Evolutionary conservation across 257 asterid species (phyloP), one percentile per base, ranked within the genome.

Genomic region (Nicotiana undulata): DNA sequence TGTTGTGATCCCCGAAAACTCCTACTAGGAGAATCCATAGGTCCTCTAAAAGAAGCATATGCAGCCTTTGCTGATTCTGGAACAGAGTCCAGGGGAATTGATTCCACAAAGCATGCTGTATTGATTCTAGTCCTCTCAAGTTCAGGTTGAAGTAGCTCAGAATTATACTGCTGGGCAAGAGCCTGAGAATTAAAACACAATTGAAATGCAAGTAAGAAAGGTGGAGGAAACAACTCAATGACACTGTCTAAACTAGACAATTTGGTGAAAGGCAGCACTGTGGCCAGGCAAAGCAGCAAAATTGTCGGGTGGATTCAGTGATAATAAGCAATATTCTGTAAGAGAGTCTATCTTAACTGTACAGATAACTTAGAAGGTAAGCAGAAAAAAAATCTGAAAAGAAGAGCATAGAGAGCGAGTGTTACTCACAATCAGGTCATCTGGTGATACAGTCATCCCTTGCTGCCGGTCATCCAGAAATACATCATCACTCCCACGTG

Each of bases 21-120:
- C 83, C 96, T 90, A 84, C 89, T 93, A 82, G 86, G 81, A 4
- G 94, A 84, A 66, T 92, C 79, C 79, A 74, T 5, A 49, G 79
- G 16, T 74, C 44, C 98, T 80, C 97, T 88, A 51, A 92, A 96
- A 22, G 99, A 95, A 75, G 98, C 98, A 83, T 92, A 91, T 6
- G 98, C 97, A 68, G 96, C 95, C 89, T 91, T 96, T 8, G 98
- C 99, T 17, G 98, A 91, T 89, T 94, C 98, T 20, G 99, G 98
- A 63, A 94, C 93, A 0, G 97, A 85, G 83, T 90, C 97, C 81
- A 86, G 79, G 11, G 98, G 91, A 46, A 90, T 88, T 1, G 97
- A 86, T 85, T 93, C 99, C 74, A 94, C 94, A 63, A 96, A 96
- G 89, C 99, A 96, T 56, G 98, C 98, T 7, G 99, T 91, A 84